phyloP scores from a whole-genome alignment of 2,329 filamentous ascomycete species.

The Arachnomyces sp. region DNA sequence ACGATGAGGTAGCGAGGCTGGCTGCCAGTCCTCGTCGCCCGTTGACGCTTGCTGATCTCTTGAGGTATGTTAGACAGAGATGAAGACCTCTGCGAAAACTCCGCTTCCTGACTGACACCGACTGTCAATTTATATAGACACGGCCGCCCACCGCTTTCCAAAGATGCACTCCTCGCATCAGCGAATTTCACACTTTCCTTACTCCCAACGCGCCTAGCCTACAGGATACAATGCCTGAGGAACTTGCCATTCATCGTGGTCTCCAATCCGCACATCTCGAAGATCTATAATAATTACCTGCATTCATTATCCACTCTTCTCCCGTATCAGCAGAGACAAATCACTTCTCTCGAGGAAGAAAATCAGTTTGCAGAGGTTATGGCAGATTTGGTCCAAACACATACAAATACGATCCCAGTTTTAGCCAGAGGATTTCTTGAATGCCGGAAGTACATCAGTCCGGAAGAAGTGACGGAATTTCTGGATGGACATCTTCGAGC shows the following conservation, averaged over 20 bases:
- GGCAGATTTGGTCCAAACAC: constrained; percentile 89
- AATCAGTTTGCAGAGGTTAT: constrained; percentile 86
- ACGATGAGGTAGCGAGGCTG: constrained; percentile 70
- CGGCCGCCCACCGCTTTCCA: constrained; percentile 76
- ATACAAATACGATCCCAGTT: constrained; percentile 87
- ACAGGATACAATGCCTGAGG: constrained; percentile 84
- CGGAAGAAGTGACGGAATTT: constrained; percentile 77
- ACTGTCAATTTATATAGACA: constrained; percentile 37
- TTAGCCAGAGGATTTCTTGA: constrained; percentile 89
- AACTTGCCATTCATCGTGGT: constrained; percentile 97
- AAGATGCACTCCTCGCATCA: constrained; percentile 71
- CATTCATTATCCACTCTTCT: constrained; percentile 86
- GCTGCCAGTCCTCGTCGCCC: constrained; percentile 70
- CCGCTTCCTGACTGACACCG: constrained; percentile 6
- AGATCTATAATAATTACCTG: constrained; percentile 93
- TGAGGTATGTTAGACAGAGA: constrained; percentile 53
- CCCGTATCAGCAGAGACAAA: constrained; percentile 66
- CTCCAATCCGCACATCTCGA: constrained; percentile 88
- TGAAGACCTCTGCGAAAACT: background rate
- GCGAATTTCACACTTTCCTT: constrained; percentile 94
- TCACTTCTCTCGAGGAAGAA: constrained; percentile 75
- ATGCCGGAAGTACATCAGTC: constrained; percentile 79
- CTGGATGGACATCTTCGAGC: constrained; percentile 90
- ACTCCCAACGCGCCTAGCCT: constrained; percentile 82
- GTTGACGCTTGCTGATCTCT: constrained; percentile 76